phyloP scores from a whole-genome alignment of 2,329 filamentous ascomycete species.

The Hawksworthiomyces lignivorus region DNA sequence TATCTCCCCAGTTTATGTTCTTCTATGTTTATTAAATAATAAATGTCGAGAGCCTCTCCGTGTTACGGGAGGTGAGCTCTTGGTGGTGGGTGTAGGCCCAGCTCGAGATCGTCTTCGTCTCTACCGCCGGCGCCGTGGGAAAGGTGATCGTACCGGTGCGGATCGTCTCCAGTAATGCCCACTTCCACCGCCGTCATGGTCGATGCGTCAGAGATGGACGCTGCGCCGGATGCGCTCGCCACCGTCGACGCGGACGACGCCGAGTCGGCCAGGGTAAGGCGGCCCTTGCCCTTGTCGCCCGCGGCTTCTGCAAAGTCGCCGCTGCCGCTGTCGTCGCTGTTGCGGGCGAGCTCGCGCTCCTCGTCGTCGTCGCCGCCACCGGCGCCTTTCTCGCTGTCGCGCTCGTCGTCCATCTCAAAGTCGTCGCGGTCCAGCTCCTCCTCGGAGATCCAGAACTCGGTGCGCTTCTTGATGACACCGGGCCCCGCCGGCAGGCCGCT shows the following conservation, averaged over 20 bases:
- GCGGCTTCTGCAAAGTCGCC: too few species aligned
- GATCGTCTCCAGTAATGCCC: neutral
- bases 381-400: neutral
- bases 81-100: slow-evolving; percentile 3
- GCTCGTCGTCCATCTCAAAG: neutral
- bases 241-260: neutral
- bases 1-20: neutral
- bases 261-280: too few species aligned
- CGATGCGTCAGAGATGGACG: neutral
- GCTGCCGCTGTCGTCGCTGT: too few species aligned
- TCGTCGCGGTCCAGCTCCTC: slow-evolving; percentile 1
- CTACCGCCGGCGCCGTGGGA: neutral
- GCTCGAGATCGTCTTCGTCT: neutral
- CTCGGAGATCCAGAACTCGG: slow-evolving; percentile 12
- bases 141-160: neutral
- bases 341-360: too few species aligned
- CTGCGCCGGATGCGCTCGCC: neutral
- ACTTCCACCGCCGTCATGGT: neutral
- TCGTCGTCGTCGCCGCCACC: neutral
- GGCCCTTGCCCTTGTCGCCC: too few species aligned
- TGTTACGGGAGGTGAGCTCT: neutral
- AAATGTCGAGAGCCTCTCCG: too few species aligned
- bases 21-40: too few species aligned
- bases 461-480: slow-evolving; percentile 9
- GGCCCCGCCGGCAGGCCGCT: slow-evolving; percentile 1